Evolutionary conservation across 495 filamentous ascomycete genomes (phyloP).

Genomic region (Penicillium soppii): DNA sequence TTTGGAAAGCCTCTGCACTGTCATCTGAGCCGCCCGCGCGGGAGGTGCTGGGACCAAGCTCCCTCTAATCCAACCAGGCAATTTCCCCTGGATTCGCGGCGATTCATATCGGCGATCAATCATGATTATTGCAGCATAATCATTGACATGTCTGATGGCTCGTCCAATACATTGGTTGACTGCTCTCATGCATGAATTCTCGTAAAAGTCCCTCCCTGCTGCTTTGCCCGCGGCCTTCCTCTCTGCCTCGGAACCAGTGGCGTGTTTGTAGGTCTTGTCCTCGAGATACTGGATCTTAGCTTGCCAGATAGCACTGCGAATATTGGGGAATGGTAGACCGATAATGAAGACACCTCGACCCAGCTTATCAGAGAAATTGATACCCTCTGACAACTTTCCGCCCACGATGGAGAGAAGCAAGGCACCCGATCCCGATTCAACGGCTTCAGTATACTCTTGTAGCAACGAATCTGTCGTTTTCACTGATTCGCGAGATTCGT

Average conservation of each 20-base stretch:
- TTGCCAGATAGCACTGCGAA: conserved; percentile 85
- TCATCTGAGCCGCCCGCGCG: conserved; percentile 25
- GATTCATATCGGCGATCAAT: conserved; percentile 75
- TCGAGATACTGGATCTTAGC: conserved; percentile 88
- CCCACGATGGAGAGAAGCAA: conserved; percentile 92
- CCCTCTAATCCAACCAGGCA: conserved; percentile 83
- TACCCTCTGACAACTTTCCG: conserved; percentile 92
- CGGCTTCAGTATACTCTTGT: conserved; percentile 65
- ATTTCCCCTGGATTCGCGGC: conserved; percentile 67
- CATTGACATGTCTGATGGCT: conserved; percentile 81
- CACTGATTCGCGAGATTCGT: conserved; percentile 56
- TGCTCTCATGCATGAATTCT: conserved; percentile 93
- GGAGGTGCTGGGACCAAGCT: conserved; percentile 29
- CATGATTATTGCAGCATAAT: conserved; percentile 89
- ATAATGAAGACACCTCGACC: conserved; percentile 87
- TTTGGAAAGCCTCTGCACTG: conserved; percentile 31
- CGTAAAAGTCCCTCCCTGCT: conserved; percentile 80
- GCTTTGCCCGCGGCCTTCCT: conserved; percentile 52
- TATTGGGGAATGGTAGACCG: conserved; percentile 91
- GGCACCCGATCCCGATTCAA: conserved; percentile 67
- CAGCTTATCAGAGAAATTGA: conserved; percentile 93
- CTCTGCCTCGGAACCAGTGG: conserved; percentile 34
- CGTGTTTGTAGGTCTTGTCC: conserved; percentile 53
- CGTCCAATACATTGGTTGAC: conserved; percentile 96
- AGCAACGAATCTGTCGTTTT: conserved; percentile 64